These are phyloP conservation scores for Microdochium paspali DNA, from an alignment of 2,329 filamentous ascomycete species.

Conservation along the genomic window DNA sequence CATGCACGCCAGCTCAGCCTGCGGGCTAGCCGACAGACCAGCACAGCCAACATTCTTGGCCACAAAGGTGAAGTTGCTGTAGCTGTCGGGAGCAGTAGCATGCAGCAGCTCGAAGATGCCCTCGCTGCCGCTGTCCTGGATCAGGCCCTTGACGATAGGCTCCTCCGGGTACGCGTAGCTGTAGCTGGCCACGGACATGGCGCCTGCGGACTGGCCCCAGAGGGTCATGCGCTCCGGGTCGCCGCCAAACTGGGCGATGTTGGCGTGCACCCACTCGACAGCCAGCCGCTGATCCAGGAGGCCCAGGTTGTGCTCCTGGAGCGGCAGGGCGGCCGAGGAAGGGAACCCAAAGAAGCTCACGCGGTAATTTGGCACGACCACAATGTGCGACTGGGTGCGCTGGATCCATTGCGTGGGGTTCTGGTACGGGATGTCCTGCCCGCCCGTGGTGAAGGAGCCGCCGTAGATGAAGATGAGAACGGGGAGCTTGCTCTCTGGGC, in stretches of 20 bases:
- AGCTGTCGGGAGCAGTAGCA: slow-evolving; percentile 5
- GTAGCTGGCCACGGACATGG: slow-evolving; percentile 2
- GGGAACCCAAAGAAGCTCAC: slow-evolving; percentile 27
- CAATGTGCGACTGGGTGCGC: slow-evolving; percentile 17
- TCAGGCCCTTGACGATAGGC: slow-evolving; percentile 2
- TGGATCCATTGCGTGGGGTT: slow-evolving; percentile 14
- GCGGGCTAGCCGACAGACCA: slow-evolving; percentile 13
- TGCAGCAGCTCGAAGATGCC: slow-evolving; percentile 2
- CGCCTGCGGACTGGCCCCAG: slow-evolving; percentile 7
- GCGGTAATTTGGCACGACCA: slow-evolving; percentile 24
- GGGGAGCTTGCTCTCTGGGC: slow-evolving; percentile 3
- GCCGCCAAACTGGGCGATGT: slow-evolving; percentile 25
- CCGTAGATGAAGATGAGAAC: slow-evolving; percentile 6
- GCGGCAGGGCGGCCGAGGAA: slow-evolving; percentile 15
- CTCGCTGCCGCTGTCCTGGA: slow-evolving; percentile 4
- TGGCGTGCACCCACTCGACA: slow-evolving; percentile 23
- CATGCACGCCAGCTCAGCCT: slow-evolving; percentile 27
- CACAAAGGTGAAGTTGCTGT: slow-evolving; percentile 28
- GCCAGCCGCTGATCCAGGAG: slow-evolving; percentile 23
- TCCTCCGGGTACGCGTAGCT: slow-evolving; percentile 4
- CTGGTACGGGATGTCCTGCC: slow-evolving; percentile 10
- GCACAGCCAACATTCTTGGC: slow-evolving; percentile 25
- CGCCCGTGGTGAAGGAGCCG: slow-evolving; percentile 3
- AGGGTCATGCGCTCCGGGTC: slow-evolving; percentile 7
- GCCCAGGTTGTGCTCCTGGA: slow-evolving; percentile 17